Evolutionary conservation across 2,329 filamentous ascomycete species (phyloP).

Genomic region (Helminthosporium solani): DNA sequence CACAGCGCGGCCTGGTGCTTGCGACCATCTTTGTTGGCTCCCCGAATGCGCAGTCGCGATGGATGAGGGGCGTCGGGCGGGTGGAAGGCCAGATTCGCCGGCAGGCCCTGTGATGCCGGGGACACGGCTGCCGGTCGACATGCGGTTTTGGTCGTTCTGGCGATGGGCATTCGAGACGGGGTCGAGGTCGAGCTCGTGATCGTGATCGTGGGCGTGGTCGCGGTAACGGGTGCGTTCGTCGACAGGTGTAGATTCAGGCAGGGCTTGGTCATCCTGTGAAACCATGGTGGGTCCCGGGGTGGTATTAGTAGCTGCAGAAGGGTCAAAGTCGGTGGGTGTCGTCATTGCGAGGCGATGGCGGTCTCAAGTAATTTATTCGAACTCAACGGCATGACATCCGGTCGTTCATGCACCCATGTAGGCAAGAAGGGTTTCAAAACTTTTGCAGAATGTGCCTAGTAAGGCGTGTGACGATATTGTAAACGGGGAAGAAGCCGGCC

Average conservation of each 20-base stretch:
- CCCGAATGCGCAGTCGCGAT: conserved; percentile 41
- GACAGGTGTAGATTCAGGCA: conserved; percentile 69
- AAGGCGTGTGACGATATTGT: conserved; percentile 23
- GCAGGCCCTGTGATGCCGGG: conserved; percentile 47
- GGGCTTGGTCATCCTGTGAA: conserved; percentile 64
- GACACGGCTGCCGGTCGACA: conserved; percentile 37
- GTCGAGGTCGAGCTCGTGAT: conserved; percentile 56
- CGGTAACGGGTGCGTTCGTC: too few species aligned
- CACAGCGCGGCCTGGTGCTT: conserved; percentile 58
- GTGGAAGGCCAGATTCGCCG: conserved; percentile 51
- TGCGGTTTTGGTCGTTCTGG: conserved; percentile 28
- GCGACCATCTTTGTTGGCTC: conserved; percentile 54
- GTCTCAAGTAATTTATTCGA: conserved; percentile 23
- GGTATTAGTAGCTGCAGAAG: conserved; percentile 1
- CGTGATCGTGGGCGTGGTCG: conserved; percentile 52
- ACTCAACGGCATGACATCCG: conserved; percentile 39
- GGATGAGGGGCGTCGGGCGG: conserved; percentile 46
- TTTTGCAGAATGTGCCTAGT: conserved; percentile 2
- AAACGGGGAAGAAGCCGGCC: too few species aligned
- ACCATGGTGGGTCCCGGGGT: conserved; percentile 19
- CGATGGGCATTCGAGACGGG: conserved; percentile 14
- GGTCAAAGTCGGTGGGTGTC: conserved; percentile 15
- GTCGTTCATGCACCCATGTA: conserved; percentile 8
- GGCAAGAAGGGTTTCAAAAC: conserved; percentile 17
- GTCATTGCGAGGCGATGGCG: conserved; percentile 34